Base-by-base conservation (phyloP, 2,329 filamentous ascomycete genomes). In the Metarhizium anisopliae region DNA sequence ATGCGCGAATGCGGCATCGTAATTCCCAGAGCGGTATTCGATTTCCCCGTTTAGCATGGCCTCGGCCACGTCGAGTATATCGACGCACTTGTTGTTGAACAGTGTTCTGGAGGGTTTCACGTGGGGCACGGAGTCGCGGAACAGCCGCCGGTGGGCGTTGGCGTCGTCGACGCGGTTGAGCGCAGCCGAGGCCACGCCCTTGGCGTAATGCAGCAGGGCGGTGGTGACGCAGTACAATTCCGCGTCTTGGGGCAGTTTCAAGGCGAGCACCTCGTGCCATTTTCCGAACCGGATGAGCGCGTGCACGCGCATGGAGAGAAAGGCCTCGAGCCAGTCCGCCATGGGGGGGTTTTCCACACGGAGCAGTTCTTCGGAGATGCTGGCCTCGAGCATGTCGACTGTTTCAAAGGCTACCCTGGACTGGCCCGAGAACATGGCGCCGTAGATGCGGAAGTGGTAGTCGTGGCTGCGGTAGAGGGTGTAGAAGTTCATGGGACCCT, bases 271-370 rank as follows among this genome's bases (percentile, higher is more conserved):
- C 1, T 89, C 84, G 0, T 82, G 64, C 89, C 89, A 92, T 16
- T 72, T 74, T 0, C 89, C 89, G 61, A 92, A 93, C 0, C 89
- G 82, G 49, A 93, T 76, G 16, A 89, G 73, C 1, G 85, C 83
- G 66, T 93, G 88, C 2, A 86, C 73, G 3, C 83, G 79, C 67
- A 89, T 82, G 1, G 80, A 78, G 3, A 87, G 69, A 60, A 90
- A 90, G 1, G 80, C 80, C 68, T 92, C 89, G 1, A 91, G 73
- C 83, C 86, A 91, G 67, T 91, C 86, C 1, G 87, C 86, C 87
- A 92, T 90, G 0, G 86, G 85, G 0, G 86, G 86, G 0, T 81
- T 84, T 59, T 84, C 65, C 4, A 88, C 74, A 0, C 81, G 79
- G 0, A 92, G 73, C 3, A 91, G 68, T 0, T 79, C 77, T 54